Evolutionary conservation across 345 rosid genomes (phyloP), one percentile per base, ranked within the genome.

Genomic region (Mallotus nudiflorus): DNA sequence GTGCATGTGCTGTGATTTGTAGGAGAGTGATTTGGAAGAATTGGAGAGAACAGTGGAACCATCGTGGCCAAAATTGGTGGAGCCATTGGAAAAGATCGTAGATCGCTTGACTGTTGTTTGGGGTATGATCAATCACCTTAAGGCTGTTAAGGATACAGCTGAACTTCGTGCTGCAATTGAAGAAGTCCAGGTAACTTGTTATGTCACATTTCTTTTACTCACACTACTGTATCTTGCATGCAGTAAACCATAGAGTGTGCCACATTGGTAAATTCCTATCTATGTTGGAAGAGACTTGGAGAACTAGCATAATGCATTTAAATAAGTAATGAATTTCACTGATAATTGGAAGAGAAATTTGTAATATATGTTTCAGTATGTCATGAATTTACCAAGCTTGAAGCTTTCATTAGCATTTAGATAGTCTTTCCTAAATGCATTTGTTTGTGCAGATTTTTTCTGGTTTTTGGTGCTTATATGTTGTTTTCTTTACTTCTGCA

Each of bases 121-220:
- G 98, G 92, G 89, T 51, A 80, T 87, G 48, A 81, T 91, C 66
- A 82, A 84, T 80, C 97, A 91, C 78, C 93, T 94, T 48, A 94
- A 91, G 82, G 69, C 88, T 73, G 97, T 94, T 33, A 89, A 87
- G 87, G 98, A 94, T 69, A 80, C 93, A 5, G 59, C 86, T 5
- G 97, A 93, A 77, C 91, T 94, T 66, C 95, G 98, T 72, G 77
- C 95, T 60, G 96, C 98, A 51, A 88, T 94, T 64, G 95, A 90
- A 77, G 96, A 94, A 77, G 96, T 94, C 73, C 98, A 94, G 92
- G 97, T 91, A 56, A 39, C 27, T 64, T 25, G 0, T 69, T 54
- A 20, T 11, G 12, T 9, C 22, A 37, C 18, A 45, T 27, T 7
- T 44, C 27, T 14, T 22, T 28, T 18, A 15, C 59, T 52, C 27